Conservation (phyloP, 1,284 basidiomycete species). For the Singerocomus rubriflavus region DNA sequence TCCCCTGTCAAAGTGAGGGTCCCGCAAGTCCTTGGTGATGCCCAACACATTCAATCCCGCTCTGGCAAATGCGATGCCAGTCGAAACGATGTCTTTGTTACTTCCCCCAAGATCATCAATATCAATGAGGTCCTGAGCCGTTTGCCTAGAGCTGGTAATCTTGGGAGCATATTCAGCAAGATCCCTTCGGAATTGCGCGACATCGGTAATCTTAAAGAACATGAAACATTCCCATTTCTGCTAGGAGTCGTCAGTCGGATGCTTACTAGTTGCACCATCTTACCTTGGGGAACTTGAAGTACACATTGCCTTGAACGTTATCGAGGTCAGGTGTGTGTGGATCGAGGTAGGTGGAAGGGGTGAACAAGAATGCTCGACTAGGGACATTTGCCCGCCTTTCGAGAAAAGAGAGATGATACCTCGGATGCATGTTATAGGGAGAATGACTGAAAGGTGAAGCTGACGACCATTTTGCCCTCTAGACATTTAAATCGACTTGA, state of each 20-base stretch:
- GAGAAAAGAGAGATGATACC: neutral
- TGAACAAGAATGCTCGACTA: no score
- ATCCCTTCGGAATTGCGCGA: neutral
- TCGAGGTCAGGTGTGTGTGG: neutral
- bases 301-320: neutral
- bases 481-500: neutral
- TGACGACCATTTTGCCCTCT: no score
- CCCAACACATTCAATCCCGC: neutral
- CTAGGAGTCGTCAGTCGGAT: neutral
- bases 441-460: neutral
- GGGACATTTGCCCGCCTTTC: neutral
- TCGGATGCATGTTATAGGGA: neutral
- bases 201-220: neutral
- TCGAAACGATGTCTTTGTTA: neutral
- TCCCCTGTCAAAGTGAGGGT: neutral
- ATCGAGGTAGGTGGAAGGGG: neutral
- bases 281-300: neutral
- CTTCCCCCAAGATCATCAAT: neutral
- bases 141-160: neutral
- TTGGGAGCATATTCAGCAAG: neutral
- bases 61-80: neutral
- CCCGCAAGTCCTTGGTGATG: neutral
- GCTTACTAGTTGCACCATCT: neutral
- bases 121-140: neutral
- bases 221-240: neutral